A percentile compares a stretch with the other conserved stretches of the same genome.
phyloP scores from a whole-genome alignment of 768 basidiomycete species.

The Macrolepiota dolichaula region DNA sequence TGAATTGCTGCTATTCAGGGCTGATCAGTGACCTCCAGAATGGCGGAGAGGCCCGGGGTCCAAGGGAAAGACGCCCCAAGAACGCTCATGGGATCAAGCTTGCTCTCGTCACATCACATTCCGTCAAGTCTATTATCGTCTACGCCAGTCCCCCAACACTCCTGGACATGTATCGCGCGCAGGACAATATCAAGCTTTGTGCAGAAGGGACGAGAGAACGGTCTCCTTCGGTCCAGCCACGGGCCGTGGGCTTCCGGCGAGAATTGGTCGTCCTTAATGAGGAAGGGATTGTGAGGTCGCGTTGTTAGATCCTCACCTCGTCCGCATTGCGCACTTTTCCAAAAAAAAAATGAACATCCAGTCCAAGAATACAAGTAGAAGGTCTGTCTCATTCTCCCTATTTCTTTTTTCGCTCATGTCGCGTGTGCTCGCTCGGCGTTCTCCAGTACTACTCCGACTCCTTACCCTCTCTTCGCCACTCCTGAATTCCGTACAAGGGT shows the following conservation, averaged over 20 bases:
- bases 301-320: not conserved
- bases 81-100: not conserved
- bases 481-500: constrained; percentile 27
- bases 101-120: constrained; percentile 1
- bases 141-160: not conserved
- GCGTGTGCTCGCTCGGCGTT: not conserved
- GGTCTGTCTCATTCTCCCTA: not conserved
- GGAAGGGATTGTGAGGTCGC: not conserved
- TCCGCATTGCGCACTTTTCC: not conserved
- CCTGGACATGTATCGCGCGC: not conserved
- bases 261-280: not conserved
- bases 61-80: not conserved
- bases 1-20: too few relatives aligned
- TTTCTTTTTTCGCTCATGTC: not conserved
- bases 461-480: not conserved
- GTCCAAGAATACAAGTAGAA: not conserved
- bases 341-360: not conserved
- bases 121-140: not conserved
- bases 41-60: not conserved
- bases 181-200: not conserved
- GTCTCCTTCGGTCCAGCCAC: not conserved
- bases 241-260: not conserved
- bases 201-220: not conserved
- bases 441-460: not conserved
- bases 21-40: too few relatives aligned